phyloP scores from a whole-genome alignment of 225 moss, liverwort and hornwort species.

The Climacium dendroides region DNA sequence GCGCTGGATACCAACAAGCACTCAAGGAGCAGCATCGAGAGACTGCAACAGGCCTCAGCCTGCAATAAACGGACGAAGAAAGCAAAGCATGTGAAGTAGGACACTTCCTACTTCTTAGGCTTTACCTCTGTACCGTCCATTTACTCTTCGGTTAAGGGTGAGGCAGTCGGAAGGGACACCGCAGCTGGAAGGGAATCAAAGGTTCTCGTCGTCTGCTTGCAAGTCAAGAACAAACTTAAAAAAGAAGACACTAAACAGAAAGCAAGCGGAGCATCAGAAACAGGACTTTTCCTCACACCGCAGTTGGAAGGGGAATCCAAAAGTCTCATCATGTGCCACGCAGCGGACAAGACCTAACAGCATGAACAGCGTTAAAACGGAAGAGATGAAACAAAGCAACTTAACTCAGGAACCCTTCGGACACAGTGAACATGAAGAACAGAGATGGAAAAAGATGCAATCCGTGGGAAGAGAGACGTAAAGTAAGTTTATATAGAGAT shows the following conservation, averaged over 20 bases:
- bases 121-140: too few relatives aligned
- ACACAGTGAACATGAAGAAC: accelerated
- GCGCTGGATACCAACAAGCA: background rate
- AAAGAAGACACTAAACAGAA: background rate
- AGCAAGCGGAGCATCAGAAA: constrained; percentile 30
- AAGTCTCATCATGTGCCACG: constrained; percentile 41
- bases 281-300: constrained; percentile 46
- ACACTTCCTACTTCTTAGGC: too few relatives aligned
- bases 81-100: too few relatives aligned
- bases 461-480: too few relatives aligned
- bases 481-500: background rate
- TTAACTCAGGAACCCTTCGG: accelerated
- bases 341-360: too few relatives aligned
- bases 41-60: too few relatives aligned
- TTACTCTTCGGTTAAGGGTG: too few relatives aligned
- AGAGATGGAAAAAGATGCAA: too few relatives aligned
- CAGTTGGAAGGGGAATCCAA: constrained; percentile 65
- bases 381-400: too few relatives aligned
- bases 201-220: constrained; percentile 39
- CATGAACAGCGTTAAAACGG: too few relatives aligned
- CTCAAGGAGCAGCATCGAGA: too few relatives aligned
- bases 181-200: constrained; percentile 58
- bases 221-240: background rate
- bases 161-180: background rate
- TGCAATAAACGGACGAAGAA: too few relatives aligned